Evolutionary conservation across 139 green algal species (phyloP), one percentile per base, ranked within the genome.

Genomic region (Coelastrella sp.): DNA sequence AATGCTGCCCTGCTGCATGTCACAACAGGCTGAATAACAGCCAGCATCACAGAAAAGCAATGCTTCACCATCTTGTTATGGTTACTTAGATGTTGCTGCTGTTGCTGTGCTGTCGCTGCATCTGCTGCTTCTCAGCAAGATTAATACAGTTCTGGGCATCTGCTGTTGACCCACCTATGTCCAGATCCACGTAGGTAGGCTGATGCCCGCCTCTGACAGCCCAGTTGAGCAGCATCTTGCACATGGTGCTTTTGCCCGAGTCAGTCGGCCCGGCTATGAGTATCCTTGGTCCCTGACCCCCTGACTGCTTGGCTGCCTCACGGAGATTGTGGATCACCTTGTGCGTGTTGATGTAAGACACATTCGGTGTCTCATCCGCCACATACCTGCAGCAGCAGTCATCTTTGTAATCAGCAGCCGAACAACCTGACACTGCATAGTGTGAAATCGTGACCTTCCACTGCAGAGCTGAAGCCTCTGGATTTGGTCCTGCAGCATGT

Each of bases 161-260:
- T 81, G 60, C 59, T 27, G 12, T 72, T 57, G 25, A 87, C 92
- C 58, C 78, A 93, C 96, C 97, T 25, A 99, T 97, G 93, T 99
- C 97, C 24, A 99, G 90, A 90, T 99, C 97, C 14, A 97, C 95
- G 68, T 97, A 95, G 0, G 93, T 96, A 15, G 97, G 97, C 4
- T 94, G 85, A 91, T 94, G 97, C 19, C 91, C 93, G 6, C 56
- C 73, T 4, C 97, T 92, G 70, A 97, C 95, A 7, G 95, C 98
- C 90, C 98, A 99, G 89, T 98, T 99, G 20, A 96, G 85, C 83
- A 99, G 93, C 24, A 98, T 96, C 14, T 91, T 93, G 87, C 90
- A 95, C 61, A 99, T 85, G 9, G 95, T 98, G 90, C 87, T 96
- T 91, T 99, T 99, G 72, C 96, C 97, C 0, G 93, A 92, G 94